Conservation (phyloP, 257 asterid species). For the Nyctanthes arbortristis region DNA sequence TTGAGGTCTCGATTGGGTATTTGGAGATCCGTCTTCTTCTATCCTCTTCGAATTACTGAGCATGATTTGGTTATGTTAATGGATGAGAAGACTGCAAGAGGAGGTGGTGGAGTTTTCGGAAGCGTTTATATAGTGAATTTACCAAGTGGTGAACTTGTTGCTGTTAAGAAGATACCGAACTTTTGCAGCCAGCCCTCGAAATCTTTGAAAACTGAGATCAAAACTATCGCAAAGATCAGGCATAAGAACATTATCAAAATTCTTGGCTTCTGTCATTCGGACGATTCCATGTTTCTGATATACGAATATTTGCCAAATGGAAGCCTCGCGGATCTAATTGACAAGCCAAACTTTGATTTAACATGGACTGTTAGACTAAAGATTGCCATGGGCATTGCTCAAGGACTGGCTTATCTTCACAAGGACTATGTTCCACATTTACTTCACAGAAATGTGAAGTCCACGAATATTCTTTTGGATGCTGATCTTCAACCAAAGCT, state of each 20-base stretch:
- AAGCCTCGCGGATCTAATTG: conserved; percentile 69
- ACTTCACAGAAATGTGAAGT: conserved; percentile 71
- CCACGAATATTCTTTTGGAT: conserved; percentile 68
- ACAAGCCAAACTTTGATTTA: conserved; percentile 39
- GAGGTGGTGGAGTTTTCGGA: conserved; percentile 60
- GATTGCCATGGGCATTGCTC: conserved; percentile 77
- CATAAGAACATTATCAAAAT: conserved; percentile 73
- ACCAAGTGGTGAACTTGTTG: conserved; percentile 74
- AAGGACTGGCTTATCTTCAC: conserved; percentile 83
- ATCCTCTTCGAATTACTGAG: conserved; percentile 79
- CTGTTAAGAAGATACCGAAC: conserved; percentile 58
- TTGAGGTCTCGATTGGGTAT: conserved; percentile 30
- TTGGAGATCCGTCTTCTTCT: conserved; percentile 79
- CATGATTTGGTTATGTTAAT: conserved; percentile 60
- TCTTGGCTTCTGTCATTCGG: conserved; percentile 71
- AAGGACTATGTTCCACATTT: conserved; percentile 70
- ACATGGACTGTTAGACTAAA: conserved; percentile 67
- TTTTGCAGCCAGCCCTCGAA: conserved; percentile 54
- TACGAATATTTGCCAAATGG: conserved; percentile 73
- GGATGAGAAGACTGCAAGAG: conserved; percentile 65
- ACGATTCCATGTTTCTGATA: conserved; percentile 60
- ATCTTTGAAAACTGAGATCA: conserved; percentile 63
- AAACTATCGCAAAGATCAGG: conserved; percentile 73
- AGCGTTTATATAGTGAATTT: conserved; percentile 60
- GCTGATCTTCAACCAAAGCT: conserved; percentile 77